Evolutionary conservation across 176 grass and related monocot species (phyloP), one percentile per base, ranked within the genome.

Genomic region (Raddia guianensis): DNA sequence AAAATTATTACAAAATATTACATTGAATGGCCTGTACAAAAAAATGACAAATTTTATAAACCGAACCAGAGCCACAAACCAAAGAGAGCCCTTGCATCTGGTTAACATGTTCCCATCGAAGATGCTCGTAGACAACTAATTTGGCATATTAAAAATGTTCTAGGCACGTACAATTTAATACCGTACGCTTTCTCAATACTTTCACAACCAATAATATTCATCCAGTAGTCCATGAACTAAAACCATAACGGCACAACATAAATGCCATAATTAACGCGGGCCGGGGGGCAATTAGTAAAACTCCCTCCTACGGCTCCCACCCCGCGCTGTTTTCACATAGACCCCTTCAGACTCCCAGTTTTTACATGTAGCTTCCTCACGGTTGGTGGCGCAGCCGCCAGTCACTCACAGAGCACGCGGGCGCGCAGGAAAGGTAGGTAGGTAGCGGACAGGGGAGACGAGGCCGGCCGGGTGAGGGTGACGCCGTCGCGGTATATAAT

Each of bases 401-500:
- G 27, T 27, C 27, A 8, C 65, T 3, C 85, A 87, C 86, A 51
- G 61, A 63, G 51, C 72, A 21, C 45, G 63, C 78, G 14, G 83
- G 80, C 74, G 67, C 37, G 44, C 5, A 5, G 35, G 75, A 75
- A 84, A 85, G 87, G 57, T 45, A 6, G 82, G 75, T 73, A 52
- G 75, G 82, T 76, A 7, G 37, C 59, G 19, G 42, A 10, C 42
- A 0, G 64, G 7, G 0, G 3, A 2, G 43, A 15, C 27, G 66
- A 27, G 68, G 81, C 70, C 69, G 68, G 81, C 70, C 69, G 69
- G 53, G 57, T 7, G 45, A 77, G 69, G 53, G 57, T 7, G 45
- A 77, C 75, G 69, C 8, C 21, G 71, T 37, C 76, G 82, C 70
- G 49, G 82, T 85, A 88, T 88, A 89, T 40, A 87, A 69, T 37